Evolutionary conservation across 805 yeast species (phyloP), one percentile per base, ranked within the genome.

Genomic region (Starmerella vaccinii): DNA sequence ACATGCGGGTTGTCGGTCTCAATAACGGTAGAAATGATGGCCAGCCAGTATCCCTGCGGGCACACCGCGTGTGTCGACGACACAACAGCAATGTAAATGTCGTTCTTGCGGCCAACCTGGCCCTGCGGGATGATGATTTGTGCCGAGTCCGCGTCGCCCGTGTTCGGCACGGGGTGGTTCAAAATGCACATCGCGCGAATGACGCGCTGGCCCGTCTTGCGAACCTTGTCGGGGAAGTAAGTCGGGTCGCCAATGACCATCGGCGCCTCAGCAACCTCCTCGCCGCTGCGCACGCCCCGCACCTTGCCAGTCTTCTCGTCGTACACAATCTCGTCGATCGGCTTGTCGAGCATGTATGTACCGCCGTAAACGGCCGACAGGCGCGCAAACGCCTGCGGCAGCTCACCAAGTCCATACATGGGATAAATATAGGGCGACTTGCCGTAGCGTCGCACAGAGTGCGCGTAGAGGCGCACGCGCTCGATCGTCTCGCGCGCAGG

Each of bases 321-420:
- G 67, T 81, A 89, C 46, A 84, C 73, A 18, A 89, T 76, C 69
- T 90, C 95, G 54, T 92, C 95, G 56, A 92, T 80, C 44, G 97
- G 96, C 29, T 95, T 90, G 65, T 88, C 95, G 64, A 92, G 77
- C 98, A 92, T 92, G 66, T 88, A 92, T 18, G 97, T 90, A 63
- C 98, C 98, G 57, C 98, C 98, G 64, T 92, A 88, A 58, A 92
- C 90, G 23, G 98, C 98, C 47, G 95, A 82, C 55, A 92, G 77
- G 66, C 98, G 78, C 10, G 97, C 97, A 72, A 92, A 92, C 8
- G 97, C 98, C 71, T 92, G 98, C n/a, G 98, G 98, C 53, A 92
- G 75, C 68, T 92, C 98, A 47, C 98, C 98, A 52, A 92, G 76
- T 7, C 98, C 98, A 64, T 92, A 92, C 62, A 90, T 73, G 44